Evolutionary conservation across 257 asterid genomes (phyloP).

Genomic region (Voacanga thouarsii): DNA sequence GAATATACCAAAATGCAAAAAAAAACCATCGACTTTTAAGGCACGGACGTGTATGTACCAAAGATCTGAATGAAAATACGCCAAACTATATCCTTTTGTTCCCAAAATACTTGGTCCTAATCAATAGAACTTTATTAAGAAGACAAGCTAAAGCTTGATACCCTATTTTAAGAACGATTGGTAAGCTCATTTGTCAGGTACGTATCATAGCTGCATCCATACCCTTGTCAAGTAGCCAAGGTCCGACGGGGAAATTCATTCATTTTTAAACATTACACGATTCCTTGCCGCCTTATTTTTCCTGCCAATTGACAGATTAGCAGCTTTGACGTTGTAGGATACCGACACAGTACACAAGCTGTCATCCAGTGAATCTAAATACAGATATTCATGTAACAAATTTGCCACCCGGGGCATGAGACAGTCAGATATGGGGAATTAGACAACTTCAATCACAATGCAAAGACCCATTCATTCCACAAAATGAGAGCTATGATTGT

Average conservation of each 20-base stretch:
- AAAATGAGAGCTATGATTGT: conserved; percentile 34
- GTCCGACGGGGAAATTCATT: neutral
- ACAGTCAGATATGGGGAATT: neutral
- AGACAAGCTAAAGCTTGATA: no score
- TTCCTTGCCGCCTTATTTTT: no score
- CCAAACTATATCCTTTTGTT: no score
- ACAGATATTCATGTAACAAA: neutral
- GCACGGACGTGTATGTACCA: no score
- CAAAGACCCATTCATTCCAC: conserved; percentile 30
- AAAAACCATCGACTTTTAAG: no score
- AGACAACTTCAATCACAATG: neutral
- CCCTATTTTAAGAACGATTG: neutral
- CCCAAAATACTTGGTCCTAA: no score
- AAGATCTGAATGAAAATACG: no score
- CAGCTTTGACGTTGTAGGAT: neutral
- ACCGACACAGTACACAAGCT: no score
- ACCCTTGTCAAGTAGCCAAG: neutral
- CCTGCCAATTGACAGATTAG: neutral
- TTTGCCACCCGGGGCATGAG: neutral
- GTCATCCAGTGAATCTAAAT: neutral
- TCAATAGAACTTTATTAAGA: no score
- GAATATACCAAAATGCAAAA: no score
- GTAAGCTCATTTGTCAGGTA: neutral
- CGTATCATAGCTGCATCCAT: no score
- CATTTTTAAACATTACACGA: neutral